Conservation (phyloP, 805 yeast species). For the Komagataella pastoris region DNA sequence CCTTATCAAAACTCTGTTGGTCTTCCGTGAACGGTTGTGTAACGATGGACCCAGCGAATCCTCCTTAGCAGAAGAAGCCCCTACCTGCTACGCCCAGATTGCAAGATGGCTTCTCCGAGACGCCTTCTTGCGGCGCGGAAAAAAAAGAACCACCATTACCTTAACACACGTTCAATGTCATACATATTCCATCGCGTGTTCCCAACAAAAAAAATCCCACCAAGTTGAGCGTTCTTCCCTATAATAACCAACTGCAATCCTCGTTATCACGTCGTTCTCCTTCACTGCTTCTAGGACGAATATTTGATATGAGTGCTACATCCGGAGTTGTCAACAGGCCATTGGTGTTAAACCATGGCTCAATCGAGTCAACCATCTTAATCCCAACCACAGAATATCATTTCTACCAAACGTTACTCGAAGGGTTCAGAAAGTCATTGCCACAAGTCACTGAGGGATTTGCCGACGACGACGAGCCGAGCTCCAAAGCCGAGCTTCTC, state of each 20-base stretch:
- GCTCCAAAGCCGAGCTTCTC: conserved; percentile 73
- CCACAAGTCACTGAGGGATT: conserved; percentile 75
- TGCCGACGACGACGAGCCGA: conserved; percentile 80
- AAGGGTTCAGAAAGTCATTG: conserved; percentile 67
- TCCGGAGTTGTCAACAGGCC: conserved; percentile 38
- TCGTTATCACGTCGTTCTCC: background rate
- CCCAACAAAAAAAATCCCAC: background rate
- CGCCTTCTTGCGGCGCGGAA: background rate
- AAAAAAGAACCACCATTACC: background rate
- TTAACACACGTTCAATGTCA: background rate
- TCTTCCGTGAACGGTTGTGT: background rate
- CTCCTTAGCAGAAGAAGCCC: background rate
- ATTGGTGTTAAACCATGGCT: conserved; percentile 69
- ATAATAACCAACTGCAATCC: background rate
- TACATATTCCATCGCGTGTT: background rate
- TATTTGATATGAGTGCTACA: background rate
- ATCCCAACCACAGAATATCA: conserved; percentile 76
- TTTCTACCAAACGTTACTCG: conserved; percentile 76
- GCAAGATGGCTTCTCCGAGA: background rate
- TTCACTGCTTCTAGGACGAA: background rate
- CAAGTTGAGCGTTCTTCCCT: background rate
- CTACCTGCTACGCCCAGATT: background rate
- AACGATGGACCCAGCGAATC: background rate
- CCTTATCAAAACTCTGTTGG: background rate
- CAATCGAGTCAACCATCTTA: conserved; percentile 76